Evolutionary conservation across 441 rosid species (phyloP), one percentile per base, ranked within the genome.

Genomic region (Populus tomentosa): DNA sequence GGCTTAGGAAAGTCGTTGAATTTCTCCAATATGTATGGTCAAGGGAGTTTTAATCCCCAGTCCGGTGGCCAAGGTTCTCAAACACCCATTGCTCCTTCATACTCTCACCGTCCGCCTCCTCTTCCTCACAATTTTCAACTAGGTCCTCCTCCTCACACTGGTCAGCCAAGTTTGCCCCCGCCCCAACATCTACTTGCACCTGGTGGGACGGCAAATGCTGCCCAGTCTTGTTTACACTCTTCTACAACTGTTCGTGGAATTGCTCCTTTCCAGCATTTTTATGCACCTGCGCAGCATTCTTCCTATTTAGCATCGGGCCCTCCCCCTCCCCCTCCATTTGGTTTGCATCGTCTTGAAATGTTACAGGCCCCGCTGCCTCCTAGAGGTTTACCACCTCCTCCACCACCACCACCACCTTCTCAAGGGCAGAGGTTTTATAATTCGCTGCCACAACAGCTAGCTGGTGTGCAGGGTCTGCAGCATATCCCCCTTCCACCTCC

Each of bases 21-120:
- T 13, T 46, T 46, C 53, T 46, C 18, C 53, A 46, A 46, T 46
- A 89, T 89, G 93, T 78, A 75, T 71, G 78, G 84, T 70, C 89
- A 78, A 66, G 87, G 67, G 53, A 46, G 53, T 46, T 46, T 46
- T 46, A 46, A 42, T 46, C 53, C 53, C 53, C 53, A 46, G 53
- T 13, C 53, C 18, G 53, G 53, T 13, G 53, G 53, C 14, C 87
- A 79, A 78, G 82, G 81, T 79, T 69, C 86, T 81, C 86, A 81
- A 38, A 40, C 78, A 18, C 85, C 88, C 32, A 56, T 81, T 76
- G 81, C 77, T 7, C 86, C 87, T 63, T 81, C 83, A 42, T 78
- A 74, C 71, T 79, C 72, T 35, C 87, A 79, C 78, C 86, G 65
- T 38, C 80, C 62, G 42, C 84, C 82, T 72, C 69, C 71, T 68